Conservation (phyloP, 345 rosid species). For the Erysimum cheiranthoides region DNA sequence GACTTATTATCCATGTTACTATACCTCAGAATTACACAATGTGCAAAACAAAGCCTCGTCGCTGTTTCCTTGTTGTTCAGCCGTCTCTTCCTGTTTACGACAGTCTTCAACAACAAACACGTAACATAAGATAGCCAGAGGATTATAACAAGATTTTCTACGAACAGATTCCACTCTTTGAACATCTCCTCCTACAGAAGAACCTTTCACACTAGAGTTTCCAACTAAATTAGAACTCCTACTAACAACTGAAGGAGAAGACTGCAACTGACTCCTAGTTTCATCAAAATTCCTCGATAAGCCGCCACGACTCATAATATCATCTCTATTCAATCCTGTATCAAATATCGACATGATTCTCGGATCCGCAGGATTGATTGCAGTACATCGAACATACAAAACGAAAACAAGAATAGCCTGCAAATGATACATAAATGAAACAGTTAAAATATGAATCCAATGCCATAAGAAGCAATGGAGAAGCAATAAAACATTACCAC, state of each 20-base stretch:
- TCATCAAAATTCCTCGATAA: conserved; percentile 59
- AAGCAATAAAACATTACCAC: conserved; percentile 69
- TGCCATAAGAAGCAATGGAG: conserved; percentile 40
- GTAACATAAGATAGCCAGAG: conserved; percentile 68
- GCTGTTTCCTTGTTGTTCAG: conserved; percentile 56
- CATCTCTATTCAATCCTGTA: conserved; percentile 38
- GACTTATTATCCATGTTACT: neutral
- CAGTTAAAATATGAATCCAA: conserved; percentile 2
- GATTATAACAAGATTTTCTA: conserved; percentile 45
- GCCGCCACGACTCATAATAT: conserved; percentile 36
- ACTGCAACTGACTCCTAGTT: conserved; percentile 55
- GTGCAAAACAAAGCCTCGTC: conserved; percentile 89
- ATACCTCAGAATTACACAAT: conserved; percentile 91
- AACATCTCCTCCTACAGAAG: conserved; percentile 51
- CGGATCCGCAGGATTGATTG: conserved; percentile 97
- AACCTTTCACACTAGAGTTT: conserved; percentile 70
- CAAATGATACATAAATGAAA: conserved; percentile 17
- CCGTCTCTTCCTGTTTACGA: conserved; percentile 58
- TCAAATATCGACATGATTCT: conserved; percentile 85
- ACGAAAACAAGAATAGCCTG: conserved; percentile 89
- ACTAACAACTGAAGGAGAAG: conserved; percentile 73
- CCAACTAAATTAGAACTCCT: conserved; percentile 66
- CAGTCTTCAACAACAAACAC: conserved; percentile 85
- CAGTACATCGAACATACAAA: conserved; percentile 92
- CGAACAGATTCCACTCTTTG: conserved; percentile 47